phyloP scores from a whole-genome alignment of 1,284 basidiomycete species.

The Veloporphyrellus conicus region DNA sequence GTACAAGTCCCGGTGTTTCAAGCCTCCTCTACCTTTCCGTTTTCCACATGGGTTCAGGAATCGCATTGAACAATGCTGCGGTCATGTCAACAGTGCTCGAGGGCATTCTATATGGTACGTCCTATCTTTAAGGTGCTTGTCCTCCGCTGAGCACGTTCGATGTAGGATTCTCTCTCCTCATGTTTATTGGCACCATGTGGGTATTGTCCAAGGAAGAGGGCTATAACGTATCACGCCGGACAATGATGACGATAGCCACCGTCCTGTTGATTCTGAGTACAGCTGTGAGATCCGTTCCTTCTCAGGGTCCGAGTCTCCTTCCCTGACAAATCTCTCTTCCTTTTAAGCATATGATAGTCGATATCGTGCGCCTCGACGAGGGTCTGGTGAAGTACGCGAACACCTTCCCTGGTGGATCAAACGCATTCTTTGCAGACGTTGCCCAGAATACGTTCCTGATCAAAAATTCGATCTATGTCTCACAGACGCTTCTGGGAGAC shows the following conservation, averaged over 20 bases:
- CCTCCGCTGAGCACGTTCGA: neutral
- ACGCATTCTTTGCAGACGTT: constrained; percentile 19
- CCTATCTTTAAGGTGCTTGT: neutral
- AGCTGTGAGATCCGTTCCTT: too few relatives aligned
- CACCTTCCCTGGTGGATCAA: constrained; percentile 17
- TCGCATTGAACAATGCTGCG: constrained; percentile 8
- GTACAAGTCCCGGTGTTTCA: too few relatives aligned
- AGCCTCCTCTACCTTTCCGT: neutral
- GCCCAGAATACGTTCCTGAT: constrained; percentile 20
- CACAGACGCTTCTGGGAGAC: constrained; percentile 24
- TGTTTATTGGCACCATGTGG: constrained; percentile 15
- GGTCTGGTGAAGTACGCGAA: constrained; percentile 21
- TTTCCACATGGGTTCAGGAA: constrained; percentile 6
- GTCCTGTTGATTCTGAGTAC: constrained; percentile 12
- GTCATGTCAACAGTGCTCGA: constrained; percentile 10
- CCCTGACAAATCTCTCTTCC: neutral
- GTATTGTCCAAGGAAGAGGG: neutral
- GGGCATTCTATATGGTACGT: constrained; percentile 13
- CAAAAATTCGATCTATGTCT: constrained; percentile 19
- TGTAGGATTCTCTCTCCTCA: constrained; percentile 17
- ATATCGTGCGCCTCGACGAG: constrained; percentile 21
- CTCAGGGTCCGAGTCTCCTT: neutral
- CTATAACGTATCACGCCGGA: neutral
- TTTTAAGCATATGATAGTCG: constrained; percentile 23
- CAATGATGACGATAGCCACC: constrained; percentile 1